Percentiles rank a stretch among this genome's conserved stretches.
phyloP scores from a whole-genome alignment of 257 asterid species.

The Lycium barbarum region DNA sequence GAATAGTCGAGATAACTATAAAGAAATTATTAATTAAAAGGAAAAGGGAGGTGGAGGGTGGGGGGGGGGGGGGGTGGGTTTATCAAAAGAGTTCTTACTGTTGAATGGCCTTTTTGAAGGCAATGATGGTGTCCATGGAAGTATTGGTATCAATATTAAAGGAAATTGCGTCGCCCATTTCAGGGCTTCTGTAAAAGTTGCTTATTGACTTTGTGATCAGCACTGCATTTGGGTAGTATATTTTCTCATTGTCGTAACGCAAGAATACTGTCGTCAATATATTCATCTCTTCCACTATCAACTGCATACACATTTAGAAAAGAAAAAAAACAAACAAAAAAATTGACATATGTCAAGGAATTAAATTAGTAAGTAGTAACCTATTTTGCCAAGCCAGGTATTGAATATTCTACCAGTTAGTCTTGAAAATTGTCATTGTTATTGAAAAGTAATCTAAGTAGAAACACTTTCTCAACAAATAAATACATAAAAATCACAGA shows the following conservation, averaged over 20 bases:
- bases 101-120: constrained; percentile 62
- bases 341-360: not conserved
- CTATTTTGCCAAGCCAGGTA: not conserved
- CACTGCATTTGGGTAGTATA: constrained; percentile 63
- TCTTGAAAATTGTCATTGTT: not conserved
- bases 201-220: constrained; percentile 60
- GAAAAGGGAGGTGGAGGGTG: no score
- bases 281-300: constrained; percentile 77
- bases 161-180: constrained; percentile 54
- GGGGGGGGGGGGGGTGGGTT: no score
- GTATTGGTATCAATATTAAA: constrained; percentile 61
- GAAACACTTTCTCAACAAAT: not conserved
- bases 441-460: not conserved
- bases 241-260: constrained; percentile 62
- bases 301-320: constrained; percentile 35
- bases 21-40: no score
- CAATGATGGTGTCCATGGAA: constrained; percentile 55
- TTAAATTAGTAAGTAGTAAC: not conserved
- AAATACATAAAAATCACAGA: no score
- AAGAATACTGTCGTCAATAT: constrained; percentile 68
- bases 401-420: not conserved
- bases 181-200: constrained; percentile 74
- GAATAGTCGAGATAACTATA: no score
- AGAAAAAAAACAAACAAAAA: no score
- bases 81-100: constrained; percentile 35